A percentile compares a stretch with the other conserved stretches of the same genome.
phyloP scores from a whole-genome alignment of 2,329 filamentous ascomycete genomes.

The Emergomyces pasteurianus region DNA sequence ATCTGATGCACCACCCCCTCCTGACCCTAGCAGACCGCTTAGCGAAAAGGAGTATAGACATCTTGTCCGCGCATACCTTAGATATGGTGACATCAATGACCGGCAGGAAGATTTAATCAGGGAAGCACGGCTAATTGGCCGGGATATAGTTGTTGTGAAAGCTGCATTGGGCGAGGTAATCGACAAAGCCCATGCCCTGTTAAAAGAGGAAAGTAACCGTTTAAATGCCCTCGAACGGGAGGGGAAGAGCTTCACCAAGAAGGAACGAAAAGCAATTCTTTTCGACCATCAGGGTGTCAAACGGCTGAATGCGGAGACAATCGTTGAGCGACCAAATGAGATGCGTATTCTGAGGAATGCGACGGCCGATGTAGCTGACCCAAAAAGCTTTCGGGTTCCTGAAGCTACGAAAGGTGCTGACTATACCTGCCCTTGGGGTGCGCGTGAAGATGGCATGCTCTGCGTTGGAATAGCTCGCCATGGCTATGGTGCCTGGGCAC shows the following conservation, averaged over 20 bases:
- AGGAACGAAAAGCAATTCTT: constrained; percentile 91
- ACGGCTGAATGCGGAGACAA: constrained; percentile 89
- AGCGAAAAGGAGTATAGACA: constrained; percentile 89
- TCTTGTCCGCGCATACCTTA: constrained; percentile 78
- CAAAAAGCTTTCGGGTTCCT: constrained; percentile 68
- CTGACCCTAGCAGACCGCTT: constrained; percentile 78
- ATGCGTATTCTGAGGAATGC: constrained; percentile 72
- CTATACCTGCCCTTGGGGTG: constrained; percentile 86
- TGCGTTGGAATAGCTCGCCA: constrained; percentile 86
- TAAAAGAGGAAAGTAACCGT: constrained; percentile 59
- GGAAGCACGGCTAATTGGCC: constrained; percentile 71
- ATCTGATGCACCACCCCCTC: constrained; percentile 50
- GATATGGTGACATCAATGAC: constrained; percentile 83
- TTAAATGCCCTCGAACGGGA: constrained; percentile 54
- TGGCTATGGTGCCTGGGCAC: constrained; percentile 89
- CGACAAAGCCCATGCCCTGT: constrained; percentile 55
- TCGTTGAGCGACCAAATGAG: constrained; percentile 80
- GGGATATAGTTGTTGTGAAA: constrained; percentile 69
- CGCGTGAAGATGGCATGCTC: constrained; percentile 92
- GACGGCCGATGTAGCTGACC: constrained; percentile 53
- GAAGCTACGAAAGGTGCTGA: constrained; percentile 87
- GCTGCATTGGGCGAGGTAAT: constrained; percentile 66
- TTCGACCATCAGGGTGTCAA: constrained; percentile 92
- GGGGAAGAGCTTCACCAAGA: constrained; percentile 80
- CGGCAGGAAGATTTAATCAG: constrained; percentile 75